Base-by-base conservation (phyloP, 306 rosid genomes). In the Abrus pulchellus region DNA sequence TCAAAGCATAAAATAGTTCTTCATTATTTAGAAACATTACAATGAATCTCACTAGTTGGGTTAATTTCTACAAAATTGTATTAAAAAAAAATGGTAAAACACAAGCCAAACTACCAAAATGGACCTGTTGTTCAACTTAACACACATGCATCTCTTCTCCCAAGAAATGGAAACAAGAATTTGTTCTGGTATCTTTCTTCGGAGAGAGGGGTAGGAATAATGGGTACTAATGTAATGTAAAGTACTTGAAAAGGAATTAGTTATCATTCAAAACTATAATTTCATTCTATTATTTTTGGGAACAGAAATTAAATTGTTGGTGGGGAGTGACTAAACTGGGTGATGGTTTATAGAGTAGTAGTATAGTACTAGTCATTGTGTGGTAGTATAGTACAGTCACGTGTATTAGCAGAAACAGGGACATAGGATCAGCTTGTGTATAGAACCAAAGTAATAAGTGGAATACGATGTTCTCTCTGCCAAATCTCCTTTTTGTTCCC, bases 401-500 rank as follows among this genome's bases (percentile, higher is more conserved):
- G 2, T 32, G 59, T 66, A 68, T 44, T 20, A 41, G 27, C 29
- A 53, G 61, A 62, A 44, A 34, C 20, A 41, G 9, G 64, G 61
- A 27, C 20, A 57, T 74, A 33, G 68, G 59, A 32, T 72, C 10
- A 20, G 27, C 28, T 63, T 14, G 43, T 34, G 72, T 45, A 61
- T 49, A 43, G 29, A 61, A 12, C 36, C 66, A 80, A 29, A 36
- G 33, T 49, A 36, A 61, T 52, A 50, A 49, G 67, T 61, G 11
- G 63, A 72, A 50, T 29, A 28, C 50, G 11, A 12, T 27, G 65
- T 28, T 34, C 48, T 62, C 55, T 80, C 59, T 5, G 9, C 6
- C 60, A 44, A 45, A 62, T 60, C 57, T 34, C 60, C 76, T 59
- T 50, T 54, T 20, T 41, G 20, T 74, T 47, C 12, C 69, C 72